phyloP scores from a whole-genome alignment of 2,329 filamentous ascomycete genomes.

The Chalara sp. region DNA sequence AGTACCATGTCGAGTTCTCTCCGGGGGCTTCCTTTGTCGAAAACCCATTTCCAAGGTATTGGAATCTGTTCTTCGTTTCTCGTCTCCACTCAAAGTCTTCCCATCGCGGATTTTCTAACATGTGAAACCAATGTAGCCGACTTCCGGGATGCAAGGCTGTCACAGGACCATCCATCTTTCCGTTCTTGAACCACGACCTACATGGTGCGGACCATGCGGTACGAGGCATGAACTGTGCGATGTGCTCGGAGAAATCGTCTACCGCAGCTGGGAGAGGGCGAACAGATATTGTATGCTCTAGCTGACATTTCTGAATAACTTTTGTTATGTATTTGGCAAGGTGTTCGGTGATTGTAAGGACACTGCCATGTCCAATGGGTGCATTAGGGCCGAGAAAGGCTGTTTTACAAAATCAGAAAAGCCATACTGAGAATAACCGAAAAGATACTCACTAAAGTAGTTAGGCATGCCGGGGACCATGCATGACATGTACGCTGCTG shows the following conservation, averaged over 20 bases:
- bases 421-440: not conserved
- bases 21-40: slow-evolving; percentile 1
- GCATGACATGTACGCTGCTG: slow-evolving; percentile 28
- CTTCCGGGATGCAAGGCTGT: slow-evolving; percentile 14
- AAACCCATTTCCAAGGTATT: slow-evolving; percentile 13
- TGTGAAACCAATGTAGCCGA: slow-evolving; percentile 10
- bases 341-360: slow-evolving; percentile 35
- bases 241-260: slow-evolving; percentile 26
- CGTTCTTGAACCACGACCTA: slow-evolving; percentile 21
- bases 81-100: slow-evolving; percentile 9
- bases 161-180: slow-evolving; percentile 7
- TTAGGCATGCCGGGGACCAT: slow-evolving; percentile 20
- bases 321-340: slow-evolving; percentile 42
- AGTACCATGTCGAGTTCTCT: not conserved
- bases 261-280: slow-evolving; percentile 31
- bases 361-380: slow-evolving; percentile 24
- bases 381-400: slow-evolving; percentile 26
- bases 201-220: slow-evolving; percentile 12
- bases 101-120: slow-evolving; percentile 4
- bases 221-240: slow-evolving; percentile 22
- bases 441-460: slow-evolving; percentile 11
- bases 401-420: not conserved
- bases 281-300: slow-evolving; percentile 35
- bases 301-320: slow-evolving; percentile 35
- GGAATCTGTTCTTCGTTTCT: slow-evolving; percentile 3